Conservation (phyloP, 2,329 filamentous ascomycete species). For the Hypoxylon sp. region DNA sequence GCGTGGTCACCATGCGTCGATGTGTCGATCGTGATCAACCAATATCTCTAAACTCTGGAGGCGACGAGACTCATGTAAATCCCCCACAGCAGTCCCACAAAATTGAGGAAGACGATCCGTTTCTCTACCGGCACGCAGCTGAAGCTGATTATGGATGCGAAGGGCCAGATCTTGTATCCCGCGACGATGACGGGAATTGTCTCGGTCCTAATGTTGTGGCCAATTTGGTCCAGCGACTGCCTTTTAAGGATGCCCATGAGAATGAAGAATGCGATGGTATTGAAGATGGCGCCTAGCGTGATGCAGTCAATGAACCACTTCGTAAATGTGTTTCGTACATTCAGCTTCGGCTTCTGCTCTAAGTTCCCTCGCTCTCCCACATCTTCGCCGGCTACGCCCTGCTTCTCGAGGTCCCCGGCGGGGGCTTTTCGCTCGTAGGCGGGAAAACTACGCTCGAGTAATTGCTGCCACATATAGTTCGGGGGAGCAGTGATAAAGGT, state of each 20-base stretch:
- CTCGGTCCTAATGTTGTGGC: constrained; percentile 59
- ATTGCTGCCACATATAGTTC: constrained; percentile 72
- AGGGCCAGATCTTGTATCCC: constrained; percentile 68
- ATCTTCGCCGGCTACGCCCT: constrained; percentile 41
- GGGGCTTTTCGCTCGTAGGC: constrained; percentile 56
- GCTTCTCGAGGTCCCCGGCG: constrained; percentile 51
- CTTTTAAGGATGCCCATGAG: constrained; percentile 65
- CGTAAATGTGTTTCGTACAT: constrained; percentile 60
- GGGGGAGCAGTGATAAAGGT: constrained; percentile 69
- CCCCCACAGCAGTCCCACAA: constrained; percentile 66
- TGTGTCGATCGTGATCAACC: constrained; percentile 34
- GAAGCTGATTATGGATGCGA: constrained; percentile 67
- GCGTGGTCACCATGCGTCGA: constrained; percentile 32
- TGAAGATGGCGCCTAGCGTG: constrained; percentile 63
- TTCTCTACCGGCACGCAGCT: constrained; percentile 65
- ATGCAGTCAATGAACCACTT: constrained; percentile 69
- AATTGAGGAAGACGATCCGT: constrained; percentile 65
- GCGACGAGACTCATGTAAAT: constrained; percentile 67
- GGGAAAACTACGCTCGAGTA: constrained; percentile 68
- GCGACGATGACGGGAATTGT: constrained; percentile 65
- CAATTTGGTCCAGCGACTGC: constrained; percentile 57
- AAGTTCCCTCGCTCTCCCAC: constrained; percentile 27
- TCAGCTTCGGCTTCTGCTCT: constrained; percentile 56
- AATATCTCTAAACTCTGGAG: constrained; percentile 55
- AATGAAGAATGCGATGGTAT: constrained; percentile 63